phyloP scores from a whole-genome alignment of 2,329 filamentous ascomycete species.

The Beauveria asiatica region DNA sequence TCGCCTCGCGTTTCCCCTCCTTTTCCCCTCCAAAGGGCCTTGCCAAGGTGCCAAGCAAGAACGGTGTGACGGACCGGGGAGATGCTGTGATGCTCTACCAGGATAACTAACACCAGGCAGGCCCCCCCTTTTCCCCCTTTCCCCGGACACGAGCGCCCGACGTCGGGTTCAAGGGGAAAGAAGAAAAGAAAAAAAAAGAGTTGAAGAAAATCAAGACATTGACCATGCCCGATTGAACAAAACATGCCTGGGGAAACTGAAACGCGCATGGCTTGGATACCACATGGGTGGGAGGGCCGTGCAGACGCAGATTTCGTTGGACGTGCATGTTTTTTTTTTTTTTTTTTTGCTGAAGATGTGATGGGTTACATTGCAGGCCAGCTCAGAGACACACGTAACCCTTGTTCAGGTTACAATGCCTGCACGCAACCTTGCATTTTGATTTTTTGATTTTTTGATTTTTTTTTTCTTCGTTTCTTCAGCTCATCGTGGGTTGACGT shows the following conservation, averaged over 20 bases:
- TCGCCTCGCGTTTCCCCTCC: neutral
- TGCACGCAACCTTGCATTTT: no score
- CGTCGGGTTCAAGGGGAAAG: neutral
- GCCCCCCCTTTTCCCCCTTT: no score
- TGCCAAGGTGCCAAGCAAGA: no score
- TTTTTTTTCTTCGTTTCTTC: neutral
- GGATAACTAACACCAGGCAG: no score
- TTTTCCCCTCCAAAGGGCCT: no score
- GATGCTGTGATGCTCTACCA: no score
- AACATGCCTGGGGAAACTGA: neutral
- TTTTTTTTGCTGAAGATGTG: neutral
- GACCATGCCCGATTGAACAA: neutral
- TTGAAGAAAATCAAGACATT: neutral
- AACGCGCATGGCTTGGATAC: neutral
- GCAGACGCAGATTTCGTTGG: neutral
- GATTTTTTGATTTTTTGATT: no score
- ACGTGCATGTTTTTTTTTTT: neutral
- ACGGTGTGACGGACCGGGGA: neutral
- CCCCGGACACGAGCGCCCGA: neutral
- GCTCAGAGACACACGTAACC: neutral
- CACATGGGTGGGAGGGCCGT: constrained; percentile 1
- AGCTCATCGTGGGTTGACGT: neutral
- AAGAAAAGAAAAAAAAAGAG: no score
- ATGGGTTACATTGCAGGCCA: neutral
- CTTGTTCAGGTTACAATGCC: neutral